A percentile compares a stretch with the other conserved stretches of the same genome.
Evolutionary conservation across 805 yeast genomes (phyloP).

Genomic region (Suhomyces emberorum): DNA sequence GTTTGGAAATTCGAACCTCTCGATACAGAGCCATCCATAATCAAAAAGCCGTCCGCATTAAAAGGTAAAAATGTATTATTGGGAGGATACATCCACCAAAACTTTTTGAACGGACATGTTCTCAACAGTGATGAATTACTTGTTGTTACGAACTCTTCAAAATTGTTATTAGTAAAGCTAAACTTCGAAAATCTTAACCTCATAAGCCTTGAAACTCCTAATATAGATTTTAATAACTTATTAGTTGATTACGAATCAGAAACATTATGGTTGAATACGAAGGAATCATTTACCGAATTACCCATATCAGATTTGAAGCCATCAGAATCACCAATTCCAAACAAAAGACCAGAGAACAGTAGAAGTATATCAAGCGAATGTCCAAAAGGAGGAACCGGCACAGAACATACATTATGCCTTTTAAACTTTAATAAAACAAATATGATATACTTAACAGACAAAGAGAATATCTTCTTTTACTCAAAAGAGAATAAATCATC

Average conservation of each 20-base stretch:
- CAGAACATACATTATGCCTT: not conserved
- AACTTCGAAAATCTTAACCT: conserved; percentile 20
- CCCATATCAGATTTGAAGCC: not conserved
- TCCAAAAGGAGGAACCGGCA: not conserved
- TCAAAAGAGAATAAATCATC: conserved; percentile 13
- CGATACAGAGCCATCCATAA: conserved; percentile 16
- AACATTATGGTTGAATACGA: conserved; percentile 26
- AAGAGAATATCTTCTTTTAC: conserved; percentile 34
- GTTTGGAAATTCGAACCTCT: conserved; percentile 47
- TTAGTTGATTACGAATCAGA: conserved; percentile 16
- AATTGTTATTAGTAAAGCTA: conserved; percentile 27
- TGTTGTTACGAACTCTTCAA: conserved; percentile 30
- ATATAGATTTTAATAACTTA: conserved; percentile 15
- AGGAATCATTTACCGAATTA: not conserved
- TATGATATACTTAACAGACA: conserved; percentile 32
- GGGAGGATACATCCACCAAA: conserved; percentile 46
- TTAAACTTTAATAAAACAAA: not conserved
- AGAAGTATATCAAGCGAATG: not conserved
- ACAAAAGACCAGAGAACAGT: not conserved
- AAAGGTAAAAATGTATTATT: conserved; percentile 60
- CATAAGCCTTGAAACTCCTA: conserved; percentile 13
- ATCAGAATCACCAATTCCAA: not conserved
- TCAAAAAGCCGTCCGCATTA: conserved; percentile 20
- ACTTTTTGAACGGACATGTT: conserved; percentile 42
- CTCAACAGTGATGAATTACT: conserved; percentile 36